Evolutionary conservation across 2,329 filamentous ascomycete genomes (phyloP), one percentile per base, ranked within the genome.

Genomic region (Fusarium penzigii): DNA sequence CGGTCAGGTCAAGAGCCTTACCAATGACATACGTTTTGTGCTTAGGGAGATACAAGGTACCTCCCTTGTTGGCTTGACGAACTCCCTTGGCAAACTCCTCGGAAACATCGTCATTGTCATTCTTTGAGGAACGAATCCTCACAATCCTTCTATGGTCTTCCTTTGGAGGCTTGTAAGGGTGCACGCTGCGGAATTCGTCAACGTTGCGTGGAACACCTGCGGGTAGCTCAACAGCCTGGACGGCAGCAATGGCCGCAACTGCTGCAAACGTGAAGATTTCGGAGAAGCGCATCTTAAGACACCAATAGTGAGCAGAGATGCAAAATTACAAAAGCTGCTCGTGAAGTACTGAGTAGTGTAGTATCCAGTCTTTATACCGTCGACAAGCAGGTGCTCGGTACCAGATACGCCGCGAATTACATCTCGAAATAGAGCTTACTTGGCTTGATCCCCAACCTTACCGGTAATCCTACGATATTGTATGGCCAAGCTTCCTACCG

Each of bases 1-100:
- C 84, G 8, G 76, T 84, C 54, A 85, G 65, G 56, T 85, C 81
- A 12, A 85, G 69, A 51, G 79, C 82, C 67, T 79, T 82, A 49
- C 81, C 82, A 57, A 85, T 83, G 17, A 85, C 68, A 62, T 79
- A 85, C 1, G 74, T 81, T 63, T 81, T 70, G 5, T 75, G 76
- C 60, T 78, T 78, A 32, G 81, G 71, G 2, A 85, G 67, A 39
- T 81, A 72, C 4, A 86, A 68, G 4, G 81, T 78, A 14, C 83
- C 83, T 42, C 83, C 83, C 36, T 82, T 70, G 60, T 86, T 85
- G 2, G 83, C 82, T 48, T 77, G 72, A 59, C 78, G 73, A 39
- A 86, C 68, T 1, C 77, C 83, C 63, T 72, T 71, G 29, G 79
- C 70, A 61, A 86, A 84, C 36, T 81, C 79, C 8, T 72, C 72